Base-by-base conservation (phyloP, 805 yeast genomes). In the Monosporozyma unispora region DNA sequence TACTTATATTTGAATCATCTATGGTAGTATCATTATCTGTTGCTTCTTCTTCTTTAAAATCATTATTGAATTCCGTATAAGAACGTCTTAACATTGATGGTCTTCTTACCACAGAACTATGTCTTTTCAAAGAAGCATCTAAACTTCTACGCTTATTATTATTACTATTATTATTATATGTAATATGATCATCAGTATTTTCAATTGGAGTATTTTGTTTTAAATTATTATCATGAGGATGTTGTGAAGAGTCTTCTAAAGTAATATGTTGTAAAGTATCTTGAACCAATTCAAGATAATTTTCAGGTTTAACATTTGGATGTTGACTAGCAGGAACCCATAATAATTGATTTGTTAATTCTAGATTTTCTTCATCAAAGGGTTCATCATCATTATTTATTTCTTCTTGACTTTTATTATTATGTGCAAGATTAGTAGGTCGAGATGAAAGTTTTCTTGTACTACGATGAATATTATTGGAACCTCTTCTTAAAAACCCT, bases 321-420 rank as follows among this genome's bases (percentile, higher is more conserved):
- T 93, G 99, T 37, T 88, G 74, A 54, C 80, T 81, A 1, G 98
- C 99, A 0, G 98, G 98, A 1, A 93, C 97, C 99, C 99, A 91
- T 48, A 91, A 70, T 29, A 86, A 68, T 50, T 78, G 70, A 45
- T 76, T 76, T 16, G 77, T 68, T 5, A 46, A 21, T 7, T 46
- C 50, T 39, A 8, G 16, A 21, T 39, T 39, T 21, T 39, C 42
- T 12, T 21, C 40, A 37, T 37, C 35, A 4, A 31, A 3, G 12
- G 35, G 5, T 18, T 46, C 41, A 22, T 40, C 29, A 10, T 19
- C 39, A 44, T 41, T 37, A 5, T 41, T 25, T 25, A 25, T 25
- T 40, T 19, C 11, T 16, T 39, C 42, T 21, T 21, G n/a, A 21
- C 9, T 6, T 10, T 16, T 40, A 41, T 45, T 31, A 12, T 48